A percentile compares a stretch with the other conserved stretches of the same genome.
Evolutionary conservation across 108 stramenopile genomes (phyloP).

Genomic region (Skeletonema tropicum): DNA sequence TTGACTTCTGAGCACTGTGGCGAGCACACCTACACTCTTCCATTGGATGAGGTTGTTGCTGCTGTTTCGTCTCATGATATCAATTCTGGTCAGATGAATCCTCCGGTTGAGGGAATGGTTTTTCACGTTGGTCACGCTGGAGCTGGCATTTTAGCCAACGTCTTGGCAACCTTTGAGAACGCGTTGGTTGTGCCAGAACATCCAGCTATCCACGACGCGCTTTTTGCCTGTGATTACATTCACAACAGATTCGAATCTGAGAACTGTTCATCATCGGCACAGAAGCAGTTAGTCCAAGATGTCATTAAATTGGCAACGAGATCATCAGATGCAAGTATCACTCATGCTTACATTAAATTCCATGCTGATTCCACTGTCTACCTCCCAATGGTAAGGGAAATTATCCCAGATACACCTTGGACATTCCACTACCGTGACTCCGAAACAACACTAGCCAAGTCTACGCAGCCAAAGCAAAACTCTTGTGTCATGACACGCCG

Average conservation of each 20-base stretch:
- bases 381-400: too few relatives aligned
- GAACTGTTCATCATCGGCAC: not conserved
- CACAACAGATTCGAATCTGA: not conserved
- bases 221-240: conserved; percentile 14
- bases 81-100: not conserved
- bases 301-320: too few relatives aligned
- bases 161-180: not conserved
- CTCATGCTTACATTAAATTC: too few relatives aligned
- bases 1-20: conserved; percentile 14
- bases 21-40: conserved; percentile 16
- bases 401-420: too few relatives aligned
- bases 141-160: conserved; percentile 7
- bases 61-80: not conserved
- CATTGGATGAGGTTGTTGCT: not conserved
- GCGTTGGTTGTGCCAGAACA: conserved; percentile 12
- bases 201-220: conserved; percentile 9
- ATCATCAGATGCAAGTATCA: too few relatives aligned
- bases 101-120: conserved; percentile 4
- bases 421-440: too few relatives aligned
- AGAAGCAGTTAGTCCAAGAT: too few relatives aligned
- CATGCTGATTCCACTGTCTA: too few relatives aligned
- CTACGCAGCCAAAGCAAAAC: too few relatives aligned
- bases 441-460: too few relatives aligned
- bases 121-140: conserved; percentile 20
- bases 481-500: too few relatives aligned